Conservation (phyloP, 2,329 filamentous ascomycete species). For the Xylaria sp. region DNA sequence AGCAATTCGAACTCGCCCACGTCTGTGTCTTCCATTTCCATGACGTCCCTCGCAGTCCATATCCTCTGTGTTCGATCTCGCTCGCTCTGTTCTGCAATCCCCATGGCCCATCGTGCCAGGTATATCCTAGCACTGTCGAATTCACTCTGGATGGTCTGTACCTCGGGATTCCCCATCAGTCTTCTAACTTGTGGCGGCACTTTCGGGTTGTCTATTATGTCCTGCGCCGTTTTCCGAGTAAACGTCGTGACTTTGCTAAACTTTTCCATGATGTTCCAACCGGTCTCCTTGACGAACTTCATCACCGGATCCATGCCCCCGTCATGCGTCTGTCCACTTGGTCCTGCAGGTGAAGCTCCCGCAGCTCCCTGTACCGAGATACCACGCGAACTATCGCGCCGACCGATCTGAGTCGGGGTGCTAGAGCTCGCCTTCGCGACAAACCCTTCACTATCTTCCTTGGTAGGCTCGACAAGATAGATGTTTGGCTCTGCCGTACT, state of each 20-base stretch:
- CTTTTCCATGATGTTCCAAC: slow-evolving; percentile 96
- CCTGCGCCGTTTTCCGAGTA: slow-evolving; percentile 89
- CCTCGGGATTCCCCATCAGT: slow-evolving; percentile 89
- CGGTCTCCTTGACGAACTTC: slow-evolving; percentile 92
- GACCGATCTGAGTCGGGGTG: slow-evolving; percentile 57
- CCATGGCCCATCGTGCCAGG: slow-evolving; percentile 97
- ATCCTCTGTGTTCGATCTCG: slow-evolving; percentile 85
- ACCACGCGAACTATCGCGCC: slow-evolving; percentile 52
- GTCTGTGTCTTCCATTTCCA: slow-evolving; percentile 93
- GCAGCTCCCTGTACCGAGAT: slow-evolving; percentile 51
- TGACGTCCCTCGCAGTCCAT: slow-evolving; percentile 91
- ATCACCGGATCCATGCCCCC: slow-evolving; percentile 91
- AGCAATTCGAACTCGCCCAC: slow-evolving; percentile 96
- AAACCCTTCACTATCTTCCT: slow-evolving; percentile 87
- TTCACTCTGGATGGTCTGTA: slow-evolving; percentile 94
- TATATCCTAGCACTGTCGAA: slow-evolving; percentile 97
- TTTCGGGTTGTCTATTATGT: slow-evolving; percentile 90
- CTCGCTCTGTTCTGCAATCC: slow-evolving; percentile 96
- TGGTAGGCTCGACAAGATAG: slow-evolving; percentile 87
- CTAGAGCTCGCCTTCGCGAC: slow-evolving; percentile 68
- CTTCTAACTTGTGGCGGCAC: slow-evolving; percentile 88
- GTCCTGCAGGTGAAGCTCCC: slow-evolving; percentile 51
- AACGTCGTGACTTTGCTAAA: slow-evolving; percentile 98
- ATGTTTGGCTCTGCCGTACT: slow-evolving; percentile 89
- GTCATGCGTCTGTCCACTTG: slow-evolving; percentile 61